Evolutionary conservation across 1,284 basidiomycete genomes (phyloP).

Genomic region (Retiboletus flavoniger): DNA sequence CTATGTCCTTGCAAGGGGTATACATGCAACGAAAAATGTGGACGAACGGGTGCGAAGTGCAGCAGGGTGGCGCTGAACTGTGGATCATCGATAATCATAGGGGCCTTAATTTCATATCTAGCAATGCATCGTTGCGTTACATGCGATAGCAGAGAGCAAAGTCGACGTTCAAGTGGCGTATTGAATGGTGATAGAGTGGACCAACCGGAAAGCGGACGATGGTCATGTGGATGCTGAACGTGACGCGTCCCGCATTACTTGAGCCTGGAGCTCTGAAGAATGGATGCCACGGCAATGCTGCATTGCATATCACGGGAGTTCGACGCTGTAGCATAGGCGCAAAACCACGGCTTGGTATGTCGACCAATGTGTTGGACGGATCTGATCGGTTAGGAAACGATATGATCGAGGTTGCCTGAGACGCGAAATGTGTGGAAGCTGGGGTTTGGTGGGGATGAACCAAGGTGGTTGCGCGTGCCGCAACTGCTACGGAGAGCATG

Average conservation of each 20-base stretch:
- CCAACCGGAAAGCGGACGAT: conserved; percentile 2
- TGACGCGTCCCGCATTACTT: conserved; percentile 2
- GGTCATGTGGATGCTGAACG: conserved; percentile 11
- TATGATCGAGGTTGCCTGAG: conserved; percentile 3
- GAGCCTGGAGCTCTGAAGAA: conserved; percentile 11
- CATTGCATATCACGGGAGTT: conserved; percentile 13
- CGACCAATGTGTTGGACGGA: conserved; percentile 7
- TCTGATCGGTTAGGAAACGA: conserved; percentile 19
- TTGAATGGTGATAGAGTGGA: conserved; percentile 26
- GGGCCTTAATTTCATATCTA: conserved; percentile 32
- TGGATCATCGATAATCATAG: conserved; percentile 26
- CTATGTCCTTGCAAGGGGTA: background rate
- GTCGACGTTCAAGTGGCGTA: conserved; percentile 9
- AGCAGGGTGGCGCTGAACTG: conserved; percentile 5
- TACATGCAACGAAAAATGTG: conserved; percentile 9
- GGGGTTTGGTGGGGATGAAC: conserved; percentile 18
- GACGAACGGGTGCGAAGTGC: conserved; percentile 15
- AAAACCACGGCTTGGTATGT: background rate
- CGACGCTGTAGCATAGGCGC: conserved; percentile 7
- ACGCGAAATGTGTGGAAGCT: conserved; percentile 1
- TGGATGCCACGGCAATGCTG: conserved; percentile 13
- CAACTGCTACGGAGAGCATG: conserved; percentile 14
- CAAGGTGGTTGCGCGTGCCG: conserved; percentile 6
- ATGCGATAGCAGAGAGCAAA: conserved; percentile 13
- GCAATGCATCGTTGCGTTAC: conserved; percentile 20